Conservation (phyloP, 306 rosid species). For the Trifolium dubium region DNA sequence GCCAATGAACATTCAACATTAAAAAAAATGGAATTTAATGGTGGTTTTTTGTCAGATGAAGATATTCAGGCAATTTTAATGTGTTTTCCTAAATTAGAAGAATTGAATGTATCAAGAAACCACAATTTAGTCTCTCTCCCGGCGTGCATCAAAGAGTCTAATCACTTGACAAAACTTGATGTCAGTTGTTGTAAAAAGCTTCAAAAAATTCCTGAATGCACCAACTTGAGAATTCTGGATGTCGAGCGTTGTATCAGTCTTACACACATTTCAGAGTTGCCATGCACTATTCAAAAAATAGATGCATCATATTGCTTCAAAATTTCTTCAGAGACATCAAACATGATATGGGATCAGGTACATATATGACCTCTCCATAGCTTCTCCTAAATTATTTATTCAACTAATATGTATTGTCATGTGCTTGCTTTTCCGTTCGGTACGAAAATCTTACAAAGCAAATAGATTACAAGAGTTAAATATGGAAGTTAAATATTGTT, state of each 20-base stretch:
- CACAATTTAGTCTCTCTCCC: constrained; percentile 20
- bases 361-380: background rate
- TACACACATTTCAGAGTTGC: background rate
- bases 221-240: background rate
- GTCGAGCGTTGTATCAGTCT: background rate
- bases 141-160: constrained; percentile 23
- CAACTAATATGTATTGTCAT: background rate
- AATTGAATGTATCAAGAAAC: background rate
- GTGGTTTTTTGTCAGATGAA: constrained; percentile 15
- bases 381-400: background rate
- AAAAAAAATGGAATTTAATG: background rate
- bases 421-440: too few relatives aligned
- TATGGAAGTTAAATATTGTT: too few relatives aligned
- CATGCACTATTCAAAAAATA: background rate
- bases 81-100: background rate
- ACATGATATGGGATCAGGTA: constrained; percentile 34
- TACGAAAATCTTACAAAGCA: too few relatives aligned
- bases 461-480: too few relatives aligned
- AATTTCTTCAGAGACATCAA: background rate
- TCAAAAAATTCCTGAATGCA: too few relatives aligned
- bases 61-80: constrained; percentile 1
- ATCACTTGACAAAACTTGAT: background rate
- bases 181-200: too few relatives aligned
- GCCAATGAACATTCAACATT: background rate
- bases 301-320: background rate